phyloP scores from a whole-genome alignment of 306 rosid species.

The Lablab purpureus region DNA sequence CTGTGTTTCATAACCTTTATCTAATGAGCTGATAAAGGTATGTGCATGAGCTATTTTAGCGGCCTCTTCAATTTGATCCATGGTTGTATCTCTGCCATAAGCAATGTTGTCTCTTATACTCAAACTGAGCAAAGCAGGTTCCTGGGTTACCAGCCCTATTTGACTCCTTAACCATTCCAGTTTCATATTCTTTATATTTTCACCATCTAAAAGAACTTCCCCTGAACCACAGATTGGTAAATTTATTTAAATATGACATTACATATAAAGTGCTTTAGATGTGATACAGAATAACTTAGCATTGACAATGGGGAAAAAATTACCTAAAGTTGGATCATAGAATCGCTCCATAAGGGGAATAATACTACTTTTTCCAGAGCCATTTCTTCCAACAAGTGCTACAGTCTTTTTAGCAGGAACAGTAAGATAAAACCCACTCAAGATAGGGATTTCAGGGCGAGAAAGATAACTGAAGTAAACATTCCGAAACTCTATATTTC shows the following conservation, averaged over 20 bases:
- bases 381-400: slow-evolving; percentile 99
- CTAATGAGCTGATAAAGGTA: slow-evolving; percentile 92
- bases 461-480: slow-evolving; percentile 99
- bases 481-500: slow-evolving; percentile 95
- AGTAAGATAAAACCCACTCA: slow-evolving; percentile 97
- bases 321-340: slow-evolving; percentile 99
- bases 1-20: slow-evolving; percentile 91
- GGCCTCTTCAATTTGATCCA: slow-evolving; percentile 99
- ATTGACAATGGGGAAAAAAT: slow-evolving; percentile 27
- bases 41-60: slow-evolving; percentile 99
- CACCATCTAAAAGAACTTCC: slow-evolving; percentile 99
- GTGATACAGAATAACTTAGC: slow-evolving; percentile 28
- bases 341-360: slow-evolving; percentile 99
- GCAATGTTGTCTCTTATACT: slow-evolving; percentile 99
- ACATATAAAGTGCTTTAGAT: slow-evolving; percentile 13
- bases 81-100: slow-evolving; percentile 89
- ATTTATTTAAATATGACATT: slow-evolving; percentile 42
- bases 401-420: slow-evolving; percentile 99
- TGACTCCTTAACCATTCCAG: slow-evolving; percentile 98
- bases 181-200: slow-evolving; percentile 89
- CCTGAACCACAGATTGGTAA: slow-evolving; percentile 74
- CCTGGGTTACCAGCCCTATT: slow-evolving; percentile 98
- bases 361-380: slow-evolving; percentile 99
- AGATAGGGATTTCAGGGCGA: slow-evolving; percentile 99
- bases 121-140: slow-evolving; percentile 96